Percentiles rank a stretch among this genome's conserved stretches.
phyloP scores from a whole-genome alignment of 331 rosid genomes.

The Pyracantha coccinea region DNA sequence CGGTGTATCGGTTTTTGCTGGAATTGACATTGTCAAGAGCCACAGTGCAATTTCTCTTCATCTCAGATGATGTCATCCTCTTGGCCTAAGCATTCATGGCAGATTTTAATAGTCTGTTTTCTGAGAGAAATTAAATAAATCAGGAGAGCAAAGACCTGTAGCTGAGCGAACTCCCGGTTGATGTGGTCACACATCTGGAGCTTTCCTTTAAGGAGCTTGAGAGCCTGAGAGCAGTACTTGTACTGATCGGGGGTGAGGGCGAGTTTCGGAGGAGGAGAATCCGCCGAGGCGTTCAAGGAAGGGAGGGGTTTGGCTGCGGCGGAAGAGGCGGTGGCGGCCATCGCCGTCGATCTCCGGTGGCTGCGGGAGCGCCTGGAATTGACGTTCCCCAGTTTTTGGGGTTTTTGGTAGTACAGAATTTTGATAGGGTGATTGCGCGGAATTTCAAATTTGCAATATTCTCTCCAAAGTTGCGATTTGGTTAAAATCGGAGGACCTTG shows the following conservation, averaged over 20 bases:
- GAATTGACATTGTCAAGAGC: slow-evolving; percentile 56
- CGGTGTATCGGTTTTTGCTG: slow-evolving; percentile 66
- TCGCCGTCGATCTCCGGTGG: slow-evolving; percentile 46
- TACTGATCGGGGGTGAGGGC: slow-evolving; percentile 56
- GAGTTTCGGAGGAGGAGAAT: slow-evolving; percentile 32
- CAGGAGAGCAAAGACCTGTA: slow-evolving; percentile 43
- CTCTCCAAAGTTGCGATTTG: background rate
- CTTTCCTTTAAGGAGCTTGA: slow-evolving; percentile 44
- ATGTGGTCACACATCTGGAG: slow-evolving; percentile 40
- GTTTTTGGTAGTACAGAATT: background rate
- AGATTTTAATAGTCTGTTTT: background rate
- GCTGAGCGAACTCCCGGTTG: slow-evolving; percentile 47
- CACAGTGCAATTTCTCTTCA: slow-evolving; percentile 46
- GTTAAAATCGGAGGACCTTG: background rate
- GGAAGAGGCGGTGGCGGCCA: slow-evolving; percentile 55
- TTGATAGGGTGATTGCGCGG: background rate
- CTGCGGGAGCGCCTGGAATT: slow-evolving; percentile 43
- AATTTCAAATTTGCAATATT: background rate
- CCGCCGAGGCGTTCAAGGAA: slow-evolving; percentile 40
- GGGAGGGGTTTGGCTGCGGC: slow-evolving; percentile 23
- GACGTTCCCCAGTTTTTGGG: slow-evolving; percentile 62
- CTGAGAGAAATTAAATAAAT: background rate
- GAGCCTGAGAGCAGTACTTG: slow-evolving; percentile 57
- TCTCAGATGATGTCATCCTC: slow-evolving; percentile 54
- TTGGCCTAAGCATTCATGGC: slow-evolving; percentile 32